Conservation (phyloP, 2,329 filamentous ascomycete genomes). For the Emmonsiellopsis sp. region DNA sequence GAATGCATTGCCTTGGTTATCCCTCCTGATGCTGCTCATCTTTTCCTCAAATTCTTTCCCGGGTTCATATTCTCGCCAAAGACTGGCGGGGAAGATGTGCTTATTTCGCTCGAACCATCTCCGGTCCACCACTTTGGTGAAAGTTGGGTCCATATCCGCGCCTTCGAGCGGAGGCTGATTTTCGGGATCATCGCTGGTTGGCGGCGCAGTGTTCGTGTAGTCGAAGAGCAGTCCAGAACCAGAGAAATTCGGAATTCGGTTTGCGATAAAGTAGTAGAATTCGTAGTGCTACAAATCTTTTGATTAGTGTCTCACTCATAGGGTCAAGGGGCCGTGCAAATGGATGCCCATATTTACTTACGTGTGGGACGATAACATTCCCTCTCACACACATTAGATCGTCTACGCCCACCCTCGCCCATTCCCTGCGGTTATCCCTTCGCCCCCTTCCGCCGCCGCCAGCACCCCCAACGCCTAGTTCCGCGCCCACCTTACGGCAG, state of each 20-base stretch:
- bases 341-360: constrained; percentile 40
- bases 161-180: constrained; percentile 59
- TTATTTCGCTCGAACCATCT: constrained; percentile 97
- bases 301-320: constrained; percentile 5
- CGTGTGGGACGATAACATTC: constrained; percentile 87
- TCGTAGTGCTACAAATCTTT: constrained; percentile 67
- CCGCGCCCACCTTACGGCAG: constrained; percentile 80
- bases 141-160: constrained; percentile 61
- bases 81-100: constrained; percentile 92
- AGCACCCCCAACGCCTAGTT: constrained; percentile 61
- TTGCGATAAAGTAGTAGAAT: constrained; percentile 93
- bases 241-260: constrained; percentile 52
- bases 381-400: constrained; percentile 89
- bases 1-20: constrained; percentile 83
- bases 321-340: neutral
- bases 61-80: constrained; percentile 92
- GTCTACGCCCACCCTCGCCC: constrained; percentile 89
- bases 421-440: constrained; percentile 63
- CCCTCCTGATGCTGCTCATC: constrained; percentile 65
- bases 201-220: constrained; percentile 47
- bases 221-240: constrained; percentile 73
- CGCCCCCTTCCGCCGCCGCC: constrained; percentile 32
- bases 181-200: constrained; percentile 29
- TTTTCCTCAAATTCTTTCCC: constrained; percentile 61
- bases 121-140: constrained; percentile 91